A percentile compares a stretch with the other conserved stretches of the same genome.
Conservation (phyloP, 2,329 filamentous ascomycete genomes). For the Penicillium sclerotiorum region DNA sequence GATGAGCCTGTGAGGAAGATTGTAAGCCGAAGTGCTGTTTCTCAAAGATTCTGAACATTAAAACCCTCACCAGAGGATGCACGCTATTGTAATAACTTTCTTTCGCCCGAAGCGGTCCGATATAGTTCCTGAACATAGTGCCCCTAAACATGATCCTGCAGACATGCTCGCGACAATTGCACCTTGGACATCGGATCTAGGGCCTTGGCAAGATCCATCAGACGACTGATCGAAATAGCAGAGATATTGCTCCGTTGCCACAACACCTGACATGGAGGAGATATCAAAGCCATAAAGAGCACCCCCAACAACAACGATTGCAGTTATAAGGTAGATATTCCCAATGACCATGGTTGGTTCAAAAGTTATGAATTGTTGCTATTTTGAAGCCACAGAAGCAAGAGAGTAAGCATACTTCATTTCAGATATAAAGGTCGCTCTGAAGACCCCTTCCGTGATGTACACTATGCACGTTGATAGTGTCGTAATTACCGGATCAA, state of each 20-base stretch:
- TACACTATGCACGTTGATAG: too few relatives aligned
- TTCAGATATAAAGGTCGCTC: too few relatives aligned
- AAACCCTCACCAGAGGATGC: constrained; percentile 48
- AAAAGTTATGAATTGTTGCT: too few relatives aligned
- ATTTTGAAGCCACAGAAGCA: too few relatives aligned
- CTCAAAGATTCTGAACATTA: too few relatives aligned
- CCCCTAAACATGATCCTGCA: constrained; percentile 43
- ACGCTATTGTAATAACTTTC: constrained; percentile 56
- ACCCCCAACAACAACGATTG: constrained; percentile 42
- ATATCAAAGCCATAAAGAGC: constrained; percentile 63
- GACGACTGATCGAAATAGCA: constrained; percentile 20
- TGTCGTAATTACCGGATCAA: too few relatives aligned
- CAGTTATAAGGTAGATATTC: constrained; percentile 19
- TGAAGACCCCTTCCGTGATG: too few relatives aligned
- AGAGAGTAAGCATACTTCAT: too few relatives aligned
- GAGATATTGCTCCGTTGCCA: constrained; percentile 11
- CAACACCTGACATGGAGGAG: constrained; percentile 53
- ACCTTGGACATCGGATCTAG: constrained; percentile 28
- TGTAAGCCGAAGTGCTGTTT: too few relatives aligned
- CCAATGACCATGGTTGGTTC: constrained; percentile 15
- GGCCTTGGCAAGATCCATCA: constrained; percentile 7
- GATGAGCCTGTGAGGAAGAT: too few relatives aligned
- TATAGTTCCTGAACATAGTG: constrained; percentile 54
- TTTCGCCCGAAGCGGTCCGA: constrained; percentile 47
- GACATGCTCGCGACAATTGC: constrained; percentile 43